Base-by-base conservation (phyloP, 1,139 yeast species). In the Eremothecium cymbalariae region DNA sequence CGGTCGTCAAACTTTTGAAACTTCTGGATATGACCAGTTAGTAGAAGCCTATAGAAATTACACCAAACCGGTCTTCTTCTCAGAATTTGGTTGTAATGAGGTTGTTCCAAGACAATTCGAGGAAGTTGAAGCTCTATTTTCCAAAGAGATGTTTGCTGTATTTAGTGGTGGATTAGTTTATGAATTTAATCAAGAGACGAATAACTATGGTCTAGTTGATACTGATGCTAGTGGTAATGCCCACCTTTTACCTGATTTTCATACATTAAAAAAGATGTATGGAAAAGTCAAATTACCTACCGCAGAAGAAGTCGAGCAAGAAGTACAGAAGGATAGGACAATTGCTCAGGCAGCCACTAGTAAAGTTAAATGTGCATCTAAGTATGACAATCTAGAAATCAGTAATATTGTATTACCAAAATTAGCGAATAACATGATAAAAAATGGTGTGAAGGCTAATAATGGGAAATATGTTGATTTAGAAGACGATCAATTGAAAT, bases 91-190 rank as follows among this genome's bases (percentile, higher is more conserved):
- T 4, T 90, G 98, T 62, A 90, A 90, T 57, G 79, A 74, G 43
- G 81, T 84, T 2, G 53, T 65, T 11, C 97, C 97, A 6, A 72
- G 98, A 47, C 54, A 64, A 13, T 90, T 90, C 59, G 82, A 77
- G 28, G 98, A 90, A 57, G 76, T 88, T 20, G 67, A 64, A 12
- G 63, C 88, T 19, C 61, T 90, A 40, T 81, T 79, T 58, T 78
- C 93, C 2, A 57, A 60, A 15, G 74, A 79, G 43, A 85, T 90
- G 96, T 64, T 77, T 23, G 68, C 70, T 22, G 86, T 81, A 2
- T 88, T 86, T 58, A 76, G 90, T 40, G 98, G 98, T 6, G 98
- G 98, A 0, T 65, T 90, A 39, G 93, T 85, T 2, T 90, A 90
- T 56, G 97, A 90, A 57, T 90, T 71, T 59, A 74, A 94, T 2